Percentiles rank a stretch among this genome's conserved stretches.
Conservation (phyloP, 352 stramenopile species). For the Paralagenidium karlingii region DNA sequence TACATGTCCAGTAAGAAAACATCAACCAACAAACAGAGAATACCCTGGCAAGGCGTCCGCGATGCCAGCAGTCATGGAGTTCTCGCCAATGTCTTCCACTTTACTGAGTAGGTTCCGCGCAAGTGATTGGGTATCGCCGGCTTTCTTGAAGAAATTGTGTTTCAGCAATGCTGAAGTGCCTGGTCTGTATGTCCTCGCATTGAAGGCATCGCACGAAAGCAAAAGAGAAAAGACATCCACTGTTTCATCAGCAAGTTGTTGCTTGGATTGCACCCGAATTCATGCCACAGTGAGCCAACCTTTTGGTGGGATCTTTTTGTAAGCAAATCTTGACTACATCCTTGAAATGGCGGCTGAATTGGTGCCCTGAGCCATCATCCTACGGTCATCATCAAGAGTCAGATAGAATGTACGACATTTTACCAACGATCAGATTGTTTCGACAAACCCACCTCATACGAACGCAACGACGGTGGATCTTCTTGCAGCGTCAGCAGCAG, state of each 20-base stretch:
- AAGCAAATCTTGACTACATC: constrained; percentile 83
- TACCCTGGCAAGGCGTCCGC: constrained; percentile 71
- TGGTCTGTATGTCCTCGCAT: constrained; percentile 19
- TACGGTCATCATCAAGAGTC: constrained; percentile 7
- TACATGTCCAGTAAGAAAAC: neutral
- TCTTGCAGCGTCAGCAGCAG: constrained; percentile 95
- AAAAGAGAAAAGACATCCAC: constrained; percentile 1
- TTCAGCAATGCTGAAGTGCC: constrained; percentile 73
- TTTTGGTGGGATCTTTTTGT: constrained; percentile 80
- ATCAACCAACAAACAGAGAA: constrained; percentile 4
- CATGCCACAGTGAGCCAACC: constrained; percentile 15
- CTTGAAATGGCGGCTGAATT: constrained; percentile 81
- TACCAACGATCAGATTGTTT: constrained; percentile 1
- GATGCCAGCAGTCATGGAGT: constrained; percentile 73
- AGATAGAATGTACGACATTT: neutral
- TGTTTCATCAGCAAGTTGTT: neutral
- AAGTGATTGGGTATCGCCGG: constrained; percentile 50
- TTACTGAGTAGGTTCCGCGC: constrained; percentile 52
- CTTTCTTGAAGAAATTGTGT: constrained; percentile 86
- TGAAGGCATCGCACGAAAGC: neutral
- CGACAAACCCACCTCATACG: constrained; percentile 63
- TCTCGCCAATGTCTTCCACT: constrained; percentile 83
- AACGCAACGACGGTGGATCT: constrained; percentile 86
- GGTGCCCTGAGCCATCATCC: constrained; percentile 71
- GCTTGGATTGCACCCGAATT: neutral